These are phyloP conservation scores for Tardiomyces depauwii DNA, from an alignment of 1,139 yeast genomes.

Conservation along the genomic window DNA sequence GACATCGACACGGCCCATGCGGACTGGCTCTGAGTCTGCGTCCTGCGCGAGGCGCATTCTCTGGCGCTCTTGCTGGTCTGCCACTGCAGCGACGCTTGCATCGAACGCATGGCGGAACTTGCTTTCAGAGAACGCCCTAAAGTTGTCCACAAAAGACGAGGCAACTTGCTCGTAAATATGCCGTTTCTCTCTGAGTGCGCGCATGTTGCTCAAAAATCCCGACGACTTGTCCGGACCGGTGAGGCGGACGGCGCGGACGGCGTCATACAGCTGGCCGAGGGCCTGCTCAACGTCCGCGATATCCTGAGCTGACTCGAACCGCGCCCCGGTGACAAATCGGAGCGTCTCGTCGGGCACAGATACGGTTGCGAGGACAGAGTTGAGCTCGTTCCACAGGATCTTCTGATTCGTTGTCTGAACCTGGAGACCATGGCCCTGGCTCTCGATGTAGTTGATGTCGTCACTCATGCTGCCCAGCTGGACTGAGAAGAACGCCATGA, in stretches of 20 bases:
- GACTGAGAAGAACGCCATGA: conserved; percentile 44
- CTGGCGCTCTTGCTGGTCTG: conserved; percentile 1
- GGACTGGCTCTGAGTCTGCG: background rate
- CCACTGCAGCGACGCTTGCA: background rate
- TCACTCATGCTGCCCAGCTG: conserved; percentile 50
- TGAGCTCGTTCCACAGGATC: conserved; percentile 55
- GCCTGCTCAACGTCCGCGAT: conserved; percentile 44
- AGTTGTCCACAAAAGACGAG: conserved; percentile 38
- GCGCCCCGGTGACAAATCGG: conserved; percentile 35
- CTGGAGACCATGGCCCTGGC: conserved; percentile 73
- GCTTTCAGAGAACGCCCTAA: conserved; percentile 32
- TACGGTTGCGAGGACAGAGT: conserved; percentile 56
- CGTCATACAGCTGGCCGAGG: conserved; percentile 49
- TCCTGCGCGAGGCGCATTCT: background rate
- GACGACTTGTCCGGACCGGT: conserved; percentile 25
- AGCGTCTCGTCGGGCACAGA: conserved; percentile 51
- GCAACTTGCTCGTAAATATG: conserved; percentile 50
- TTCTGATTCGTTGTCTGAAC: conserved; percentile 77
- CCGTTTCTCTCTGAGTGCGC: conserved; percentile 61
- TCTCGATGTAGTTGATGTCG: conserved; percentile 62
- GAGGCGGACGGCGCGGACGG: conserved; percentile 29
- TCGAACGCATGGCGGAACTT: background rate
- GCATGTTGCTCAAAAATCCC: conserved; percentile 53
- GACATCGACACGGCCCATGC: conserved; percentile 6
- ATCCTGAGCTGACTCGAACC: conserved; percentile 38